These are phyloP conservation scores for Colletotrichum filicis DNA, from an alignment of 2,329 filamentous ascomycete genomes.

Conservation along the genomic window DNA sequence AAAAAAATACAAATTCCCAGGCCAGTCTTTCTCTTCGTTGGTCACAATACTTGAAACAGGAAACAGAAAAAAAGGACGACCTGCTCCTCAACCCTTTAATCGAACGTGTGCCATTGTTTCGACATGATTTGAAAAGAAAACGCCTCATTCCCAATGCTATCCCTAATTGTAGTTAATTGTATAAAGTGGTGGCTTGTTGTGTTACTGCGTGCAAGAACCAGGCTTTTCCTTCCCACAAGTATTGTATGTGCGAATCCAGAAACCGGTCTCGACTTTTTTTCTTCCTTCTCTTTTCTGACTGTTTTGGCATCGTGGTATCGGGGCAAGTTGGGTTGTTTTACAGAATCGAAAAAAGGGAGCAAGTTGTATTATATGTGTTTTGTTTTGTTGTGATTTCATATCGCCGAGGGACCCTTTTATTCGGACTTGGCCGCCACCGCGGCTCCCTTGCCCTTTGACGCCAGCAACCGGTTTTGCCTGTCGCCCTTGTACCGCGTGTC, in stretches of 20 bases:
- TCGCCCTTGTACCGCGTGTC: slow-evolving; percentile 85
- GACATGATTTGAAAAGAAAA: slow-evolving; percentile 25
- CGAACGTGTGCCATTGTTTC: neutral
- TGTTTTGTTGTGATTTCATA: neutral
- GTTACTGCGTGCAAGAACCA: neutral
- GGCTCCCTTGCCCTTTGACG: slow-evolving; percentile 13
- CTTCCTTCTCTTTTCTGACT: neutral
- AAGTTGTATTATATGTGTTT: slow-evolving; percentile 16
- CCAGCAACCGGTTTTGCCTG: slow-evolving; percentile 41
- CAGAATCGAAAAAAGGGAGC: slow-evolving; percentile 18
- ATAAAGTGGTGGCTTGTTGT: neutral
- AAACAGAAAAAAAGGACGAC: neutral
- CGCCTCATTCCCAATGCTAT: slow-evolving; percentile 33
- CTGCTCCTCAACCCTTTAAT: neutral
- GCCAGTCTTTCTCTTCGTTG: slow-evolving; percentile 27
- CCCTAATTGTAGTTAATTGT: slow-evolving; percentile 15
- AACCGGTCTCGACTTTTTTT: slow-evolving; percentile 21
- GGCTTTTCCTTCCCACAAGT: neutral
- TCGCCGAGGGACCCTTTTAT: slow-evolving; percentile 16
- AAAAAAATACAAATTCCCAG: neutral
- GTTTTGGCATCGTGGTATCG: neutral
- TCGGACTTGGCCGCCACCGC: slow-evolving; percentile 30
- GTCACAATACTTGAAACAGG: slow-evolving; percentile 14
- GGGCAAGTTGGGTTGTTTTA: slow-evolving; percentile 1
- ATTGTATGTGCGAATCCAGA: slow-evolving; percentile 12